Evolutionary conservation across 306 rosid species (phyloP).

Genomic region (Myrica gale): DNA sequence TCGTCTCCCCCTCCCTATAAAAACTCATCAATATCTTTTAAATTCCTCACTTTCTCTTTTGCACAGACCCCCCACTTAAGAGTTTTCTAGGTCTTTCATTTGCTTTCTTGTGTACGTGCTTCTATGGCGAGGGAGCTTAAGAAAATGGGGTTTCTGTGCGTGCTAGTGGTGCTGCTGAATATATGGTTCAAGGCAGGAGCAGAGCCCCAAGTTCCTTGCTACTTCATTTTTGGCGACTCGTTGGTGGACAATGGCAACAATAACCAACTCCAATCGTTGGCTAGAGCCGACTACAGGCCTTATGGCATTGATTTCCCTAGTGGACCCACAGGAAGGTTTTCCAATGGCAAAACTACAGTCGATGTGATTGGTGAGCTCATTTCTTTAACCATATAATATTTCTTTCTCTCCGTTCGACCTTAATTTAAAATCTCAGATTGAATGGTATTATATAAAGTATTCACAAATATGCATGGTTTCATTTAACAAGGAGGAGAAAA

Average conservation of each 20-base stretch:
- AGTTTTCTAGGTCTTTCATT: no score
- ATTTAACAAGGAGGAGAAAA: no score
- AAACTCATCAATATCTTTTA: constrained; percentile 21
- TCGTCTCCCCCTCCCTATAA: constrained; percentile 31
- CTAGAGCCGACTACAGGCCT: constrained; percentile 74
- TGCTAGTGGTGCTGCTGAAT: constrained; percentile 31
- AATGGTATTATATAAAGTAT: no score
- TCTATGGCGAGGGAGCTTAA: constrained; percentile 14
- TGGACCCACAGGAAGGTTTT: constrained; percentile 88
- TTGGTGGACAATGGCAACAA: constrained; percentile 89
- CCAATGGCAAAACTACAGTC: constrained; percentile 75
- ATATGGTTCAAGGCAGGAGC: constrained; percentile 34
- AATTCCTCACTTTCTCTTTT: constrained; percentile 23
- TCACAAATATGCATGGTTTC: not conserved
- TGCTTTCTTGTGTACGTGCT: not conserved
- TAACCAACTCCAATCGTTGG: constrained; percentile 68
- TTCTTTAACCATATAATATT: not conserved
- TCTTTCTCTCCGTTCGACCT: not conserved
- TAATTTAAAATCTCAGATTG: no score
- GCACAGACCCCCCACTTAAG: not conserved
- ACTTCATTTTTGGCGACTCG: constrained; percentile 92
- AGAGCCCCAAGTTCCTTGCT: constrained; percentile 77
- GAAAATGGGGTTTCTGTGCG: constrained; percentile 16
- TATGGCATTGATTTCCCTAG: constrained; percentile 71
- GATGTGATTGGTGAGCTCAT: constrained; percentile 70